These are phyloP conservation scores for Begonia masoniana DNA, from an alignment of 306 rosid species.

Conservation along the genomic window DNA sequence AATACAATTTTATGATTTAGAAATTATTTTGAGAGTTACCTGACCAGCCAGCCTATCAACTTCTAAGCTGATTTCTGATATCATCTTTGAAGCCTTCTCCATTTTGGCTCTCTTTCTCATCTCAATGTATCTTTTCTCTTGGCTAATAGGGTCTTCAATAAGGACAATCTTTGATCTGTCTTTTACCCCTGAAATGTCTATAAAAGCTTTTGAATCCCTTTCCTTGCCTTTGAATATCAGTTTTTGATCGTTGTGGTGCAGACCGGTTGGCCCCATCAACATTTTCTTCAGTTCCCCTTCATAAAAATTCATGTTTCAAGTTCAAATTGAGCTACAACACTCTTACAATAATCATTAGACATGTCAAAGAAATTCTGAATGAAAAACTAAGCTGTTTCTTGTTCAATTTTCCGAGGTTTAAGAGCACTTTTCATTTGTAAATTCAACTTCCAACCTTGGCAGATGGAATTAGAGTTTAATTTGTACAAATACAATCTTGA, in stretches of 20 bases:
- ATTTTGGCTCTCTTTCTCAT: constrained; percentile 25
- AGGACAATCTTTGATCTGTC: constrained; percentile 55
- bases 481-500: background rate
- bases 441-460: too few relatives aligned
- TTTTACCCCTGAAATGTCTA: constrained; percentile 53
- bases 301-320: too few relatives aligned
- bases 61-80: constrained; percentile 35
- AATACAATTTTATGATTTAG: background rate
- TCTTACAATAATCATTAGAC: too few relatives aligned
- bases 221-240: constrained; percentile 64
- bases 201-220: constrained; percentile 64
- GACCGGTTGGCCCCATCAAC: constrained; percentile 42
- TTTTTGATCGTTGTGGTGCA: constrained; percentile 62
- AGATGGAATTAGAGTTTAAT: too few relatives aligned
- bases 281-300: constrained; percentile 91
- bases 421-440: background rate
- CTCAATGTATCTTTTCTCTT: constrained; percentile 46
- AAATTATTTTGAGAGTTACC: constrained; percentile 21
- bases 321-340: too few relatives aligned
- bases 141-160: constrained; percentile 39
- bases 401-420: background rate
- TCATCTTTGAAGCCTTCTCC: constrained; percentile 42
- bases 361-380: too few relatives aligned
- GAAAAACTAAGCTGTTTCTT: background rate
- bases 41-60: constrained; percentile 40